Conservation (phyloP, 306 rosid species). For the Vigna mungo region DNA sequence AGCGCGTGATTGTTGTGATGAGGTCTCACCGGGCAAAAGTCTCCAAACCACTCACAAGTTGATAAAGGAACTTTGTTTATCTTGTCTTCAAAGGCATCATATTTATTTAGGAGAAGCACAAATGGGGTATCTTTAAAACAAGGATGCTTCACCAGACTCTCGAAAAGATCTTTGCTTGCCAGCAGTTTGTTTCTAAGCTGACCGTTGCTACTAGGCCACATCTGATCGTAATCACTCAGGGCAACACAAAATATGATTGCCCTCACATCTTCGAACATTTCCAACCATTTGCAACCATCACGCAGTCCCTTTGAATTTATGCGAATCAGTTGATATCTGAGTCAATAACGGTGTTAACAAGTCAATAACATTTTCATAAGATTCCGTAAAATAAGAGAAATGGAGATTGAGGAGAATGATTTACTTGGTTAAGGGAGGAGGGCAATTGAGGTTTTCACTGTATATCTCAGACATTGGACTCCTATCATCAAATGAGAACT, state of each 20-base stretch:
- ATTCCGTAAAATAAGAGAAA: slow-evolving; percentile 34
- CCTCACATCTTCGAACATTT: slow-evolving; percentile 92
- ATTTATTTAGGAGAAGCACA: slow-evolving; percentile 79
- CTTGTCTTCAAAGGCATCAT: slow-evolving; percentile 83
- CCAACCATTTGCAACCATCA: slow-evolving; percentile 91
- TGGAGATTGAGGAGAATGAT: slow-evolving; percentile 43
- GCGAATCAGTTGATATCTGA: slow-evolving; percentile 82
- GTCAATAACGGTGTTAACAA: slow-evolving; percentile 36
- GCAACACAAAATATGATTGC: slow-evolving; percentile 80
- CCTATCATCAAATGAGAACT: slow-evolving; percentile 85
- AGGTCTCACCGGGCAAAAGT: slow-evolving; percentile 78
- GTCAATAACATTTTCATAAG: slow-evolving; percentile 39
- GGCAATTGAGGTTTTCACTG: slow-evolving; percentile 67
- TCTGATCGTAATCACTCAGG: slow-evolving; percentile 80
- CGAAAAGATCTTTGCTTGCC: slow-evolving; percentile 78
- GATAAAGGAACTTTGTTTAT: slow-evolving; percentile 70
- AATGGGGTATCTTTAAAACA: slow-evolving; percentile 77
- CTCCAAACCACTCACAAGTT: slow-evolving; percentile 82
- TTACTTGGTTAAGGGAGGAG: slow-evolving; percentile 75
- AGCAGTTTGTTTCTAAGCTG: slow-evolving; percentile 68
- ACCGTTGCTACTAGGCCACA: slow-evolving; percentile 61
- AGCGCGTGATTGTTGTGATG: slow-evolving; percentile 67
- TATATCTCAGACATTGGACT: slow-evolving; percentile 82
- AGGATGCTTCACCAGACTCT: slow-evolving; percentile 79
- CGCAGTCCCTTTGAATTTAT: slow-evolving; percentile 78